Percentiles rank a stretch among this genome's conserved stretches.
phyloP scores from a whole-genome alignment of 1,284 basidiomycete genomes.

The Ceratobasidium papillatum region DNA sequence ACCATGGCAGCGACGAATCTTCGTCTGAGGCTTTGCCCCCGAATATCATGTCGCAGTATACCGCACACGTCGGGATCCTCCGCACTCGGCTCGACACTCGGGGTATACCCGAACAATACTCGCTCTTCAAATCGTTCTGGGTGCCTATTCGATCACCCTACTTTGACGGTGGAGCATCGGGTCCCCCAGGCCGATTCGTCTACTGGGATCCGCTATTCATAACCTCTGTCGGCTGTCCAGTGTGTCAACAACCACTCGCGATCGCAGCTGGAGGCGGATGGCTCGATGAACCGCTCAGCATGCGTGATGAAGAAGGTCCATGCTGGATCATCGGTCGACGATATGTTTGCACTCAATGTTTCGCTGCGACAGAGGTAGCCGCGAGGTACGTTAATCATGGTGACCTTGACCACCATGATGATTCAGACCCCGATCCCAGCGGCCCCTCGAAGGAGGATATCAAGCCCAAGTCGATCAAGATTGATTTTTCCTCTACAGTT shows the following conservation, averaged over 20 bases:
- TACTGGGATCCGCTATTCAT: constrained; percentile 38
- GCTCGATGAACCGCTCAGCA: constrained; percentile 29
- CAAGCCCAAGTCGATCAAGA: constrained; percentile 7
- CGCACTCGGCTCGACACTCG: constrained; percentile 30
- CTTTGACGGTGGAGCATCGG: constrained; percentile 26
- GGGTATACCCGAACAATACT: constrained; percentile 36
- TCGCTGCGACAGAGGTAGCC: constrained; percentile 34
- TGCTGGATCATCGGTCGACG: constrained; percentile 36
- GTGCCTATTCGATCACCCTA: constrained; percentile 25
- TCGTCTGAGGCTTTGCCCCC: neutral
- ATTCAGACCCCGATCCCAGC: constrained; percentile 21
- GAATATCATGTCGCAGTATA: constrained; percentile 25
- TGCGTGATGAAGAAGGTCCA: constrained; percentile 31
- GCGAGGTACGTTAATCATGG: constrained; percentile 30
- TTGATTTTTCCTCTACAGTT: constrained; percentile 24
- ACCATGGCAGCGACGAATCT: constrained; percentile 10
- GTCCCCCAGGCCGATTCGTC: constrained; percentile 17
- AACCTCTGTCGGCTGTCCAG: constrained; percentile 27
- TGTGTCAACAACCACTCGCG: constrained; percentile 35
- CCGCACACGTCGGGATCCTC: constrained; percentile 17
- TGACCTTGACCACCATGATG: neutral
- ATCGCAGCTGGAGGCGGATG: constrained; percentile 35
- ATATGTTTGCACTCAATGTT: constrained; percentile 35
- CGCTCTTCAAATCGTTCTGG: constrained; percentile 37
- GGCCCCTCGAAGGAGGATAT: neutral